Percentiles rank a stretch among this genome's conserved stretches.
Conservation (phyloP, 495 filamentous ascomycete genomes). For the Talaromyces proteolyticus region DNA sequence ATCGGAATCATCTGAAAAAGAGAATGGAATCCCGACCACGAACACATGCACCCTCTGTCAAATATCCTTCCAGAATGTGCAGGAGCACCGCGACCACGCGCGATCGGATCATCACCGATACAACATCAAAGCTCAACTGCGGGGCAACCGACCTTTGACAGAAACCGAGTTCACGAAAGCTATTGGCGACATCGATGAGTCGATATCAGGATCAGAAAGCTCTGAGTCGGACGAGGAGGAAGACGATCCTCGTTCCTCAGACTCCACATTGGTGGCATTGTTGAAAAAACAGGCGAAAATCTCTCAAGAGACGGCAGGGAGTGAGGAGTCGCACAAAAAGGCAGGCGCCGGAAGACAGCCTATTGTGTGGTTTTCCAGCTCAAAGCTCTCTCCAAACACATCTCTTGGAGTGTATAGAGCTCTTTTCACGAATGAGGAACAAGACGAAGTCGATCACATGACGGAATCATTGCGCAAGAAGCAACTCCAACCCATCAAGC, state of each 20-base stretch:
- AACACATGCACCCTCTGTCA: slow-evolving; percentile 81
- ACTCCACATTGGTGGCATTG: slow-evolving; percentile 62
- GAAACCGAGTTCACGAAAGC: slow-evolving; percentile 82
- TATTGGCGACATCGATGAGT: slow-evolving; percentile 78
- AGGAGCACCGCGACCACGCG: slow-evolving; percentile 80
- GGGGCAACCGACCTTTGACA: slow-evolving; percentile 58
- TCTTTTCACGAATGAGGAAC: slow-evolving; percentile 69
- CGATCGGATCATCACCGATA: slow-evolving; percentile 92
- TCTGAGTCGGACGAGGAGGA: slow-evolving; percentile 52
- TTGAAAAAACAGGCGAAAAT: slow-evolving; percentile 79
- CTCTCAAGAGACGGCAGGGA: slow-evolving; percentile 45
- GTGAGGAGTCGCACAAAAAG: slow-evolving; percentile 41
- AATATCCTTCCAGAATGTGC: slow-evolving; percentile 59
- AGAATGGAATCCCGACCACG: slow-evolving; percentile 48
- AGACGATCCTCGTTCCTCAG: slow-evolving; percentile 46
- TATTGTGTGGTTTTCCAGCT: slow-evolving; percentile 78
- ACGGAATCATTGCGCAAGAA: slow-evolving; percentile 64
- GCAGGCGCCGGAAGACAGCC: slow-evolving; percentile 62
- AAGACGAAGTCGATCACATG: slow-evolving; percentile 53
- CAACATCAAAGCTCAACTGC: slow-evolving; percentile 85
- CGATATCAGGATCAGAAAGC: slow-evolving; percentile 76
- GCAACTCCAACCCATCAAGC: slow-evolving; percentile 61
- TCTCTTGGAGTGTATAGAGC: slow-evolving; percentile 82
- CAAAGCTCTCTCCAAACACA: slow-evolving; percentile 66
- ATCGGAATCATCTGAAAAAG: slow-evolving; percentile 25